Evolutionary conservation across 2,329 filamentous ascomycete genomes (phyloP), one percentile per base, ranked within the genome.

Genomic region (Clonostachys sp.): DNA sequence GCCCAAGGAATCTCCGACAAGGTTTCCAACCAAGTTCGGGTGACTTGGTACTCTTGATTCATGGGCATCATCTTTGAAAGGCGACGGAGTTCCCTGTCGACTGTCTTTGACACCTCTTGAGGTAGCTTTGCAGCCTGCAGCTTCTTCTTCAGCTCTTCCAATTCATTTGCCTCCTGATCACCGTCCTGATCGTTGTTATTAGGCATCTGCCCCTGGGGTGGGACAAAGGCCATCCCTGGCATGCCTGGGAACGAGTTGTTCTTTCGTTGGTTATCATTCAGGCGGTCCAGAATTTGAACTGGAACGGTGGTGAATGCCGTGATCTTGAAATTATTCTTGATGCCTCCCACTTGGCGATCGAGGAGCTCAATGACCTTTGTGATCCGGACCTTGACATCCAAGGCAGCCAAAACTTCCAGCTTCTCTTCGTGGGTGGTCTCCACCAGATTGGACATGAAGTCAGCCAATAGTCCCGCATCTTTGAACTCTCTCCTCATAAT

Each of bases 371-470:
- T 86, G 14, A 95, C 90, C 57, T 85, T 86, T 52, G 87, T 82
- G 46, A 97, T 76, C 36, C 94, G 80, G 42, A 87, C 81, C 55
- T 88, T 87, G 42, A 94, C 75, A 57, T 91, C 84, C 6, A 95
- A 68, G 1, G 91, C 84, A n/a, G 89, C 82, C 35, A 99, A 74
- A 14, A 99, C 81, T 48, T 88, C 83, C 46, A 99, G 76, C 66
- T 95, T 96, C 62, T 99, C 94, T 64, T 96, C 90, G 53, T 95
- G 87, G 10, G 83, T 87, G 45, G 87, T 85, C 53, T 96, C 90
- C 4, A 95, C 81, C 20, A 97, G 80, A 61, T 96, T 95, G 38
- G 90, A 86, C 90, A 99, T 96, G 63, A 97, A 97, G 64, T 99
- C 94, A 7, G 94, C 92, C 10, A 99, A 76, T 9, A 83, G 73